Conservation (phyloP, 495 filamentous ascomycete genomes). For the Thozetella sp. region DNA sequence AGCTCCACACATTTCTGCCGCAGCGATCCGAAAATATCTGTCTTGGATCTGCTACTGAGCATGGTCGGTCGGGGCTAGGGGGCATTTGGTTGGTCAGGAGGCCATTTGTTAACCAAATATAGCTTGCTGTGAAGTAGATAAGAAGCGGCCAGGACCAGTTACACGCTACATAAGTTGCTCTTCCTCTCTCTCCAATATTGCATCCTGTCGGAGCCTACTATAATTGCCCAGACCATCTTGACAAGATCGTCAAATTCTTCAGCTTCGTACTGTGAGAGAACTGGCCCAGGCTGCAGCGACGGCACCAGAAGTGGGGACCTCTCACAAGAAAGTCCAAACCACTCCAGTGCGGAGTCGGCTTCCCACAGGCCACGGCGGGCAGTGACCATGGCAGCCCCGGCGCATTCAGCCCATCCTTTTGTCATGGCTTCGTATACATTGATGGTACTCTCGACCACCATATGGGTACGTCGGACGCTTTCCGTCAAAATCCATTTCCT, state of each 20-base stretch:
- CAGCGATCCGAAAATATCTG: no score
- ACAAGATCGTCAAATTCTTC: conserved; percentile 9
- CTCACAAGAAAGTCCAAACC: conserved; percentile 13
- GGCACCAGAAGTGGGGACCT: conserved; percentile 1
- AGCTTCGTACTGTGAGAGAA: conserved; percentile 7
- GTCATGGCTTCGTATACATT: conserved; percentile 41
- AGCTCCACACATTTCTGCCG: no score
- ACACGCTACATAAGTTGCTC: background rate
- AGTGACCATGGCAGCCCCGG: conserved; percentile 38
- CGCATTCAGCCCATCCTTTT: conserved; percentile 38
- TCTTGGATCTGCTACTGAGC: no score
- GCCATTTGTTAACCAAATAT: no score
- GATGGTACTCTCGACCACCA: conserved; percentile 38
- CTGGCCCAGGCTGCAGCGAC: conserved; percentile 2
- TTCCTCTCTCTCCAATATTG: conserved; percentile 5
- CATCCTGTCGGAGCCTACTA: conserved; percentile 12
- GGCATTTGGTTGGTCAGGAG: no score
- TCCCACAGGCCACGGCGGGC: conserved; percentile 39
- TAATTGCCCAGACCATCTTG: conserved; percentile 9
- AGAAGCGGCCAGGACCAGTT: no score
- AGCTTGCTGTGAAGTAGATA: no score
- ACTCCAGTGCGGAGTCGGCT: conserved; percentile 20
- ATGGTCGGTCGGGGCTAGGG: no score
- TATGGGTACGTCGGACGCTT: conserved; percentile 38
- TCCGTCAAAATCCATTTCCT: conserved; percentile 47